Evolutionary conservation across 768 basidiomycete species (phyloP).

Genomic region (Rhizopogon roseolus): DNA sequence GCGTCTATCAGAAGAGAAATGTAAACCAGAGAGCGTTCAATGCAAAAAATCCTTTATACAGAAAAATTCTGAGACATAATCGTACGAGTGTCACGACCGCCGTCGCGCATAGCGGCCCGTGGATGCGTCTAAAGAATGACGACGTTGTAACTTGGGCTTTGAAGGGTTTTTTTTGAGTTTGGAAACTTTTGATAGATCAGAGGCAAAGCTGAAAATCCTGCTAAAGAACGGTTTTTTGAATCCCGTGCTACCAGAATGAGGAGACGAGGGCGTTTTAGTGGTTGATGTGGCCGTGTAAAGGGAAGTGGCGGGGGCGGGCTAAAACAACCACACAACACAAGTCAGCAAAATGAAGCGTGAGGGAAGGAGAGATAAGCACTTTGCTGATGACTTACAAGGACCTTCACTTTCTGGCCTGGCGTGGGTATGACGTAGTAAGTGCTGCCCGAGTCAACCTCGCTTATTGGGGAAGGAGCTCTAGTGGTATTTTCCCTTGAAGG

Average conservation of each 20-base stretch:
- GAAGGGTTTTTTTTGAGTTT: conserved; percentile 18
- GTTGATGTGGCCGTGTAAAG: conserved; percentile 57
- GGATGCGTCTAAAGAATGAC: conserved; percentile 44
- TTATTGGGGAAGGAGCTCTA: conserved; percentile 33
- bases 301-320: conserved; percentile 43
- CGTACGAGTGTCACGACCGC: neutral
- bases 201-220: conserved; percentile 50
- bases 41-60: neutral
- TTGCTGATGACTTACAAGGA: conserved; percentile 50
- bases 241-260: conserved; percentile 30
- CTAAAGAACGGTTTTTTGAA: conserved; percentile 58
- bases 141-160: conserved; percentile 37
- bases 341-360: conserved; percentile 23
- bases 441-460: conserved; percentile 50
- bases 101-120: neutral
- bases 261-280: conserved; percentile 51
- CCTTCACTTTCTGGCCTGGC: conserved; percentile 70
- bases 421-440: conserved; percentile 74
- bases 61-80: neutral
- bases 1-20: neutral
- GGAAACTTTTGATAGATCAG: conserved; percentile 31
- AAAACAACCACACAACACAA: conserved; percentile 23
- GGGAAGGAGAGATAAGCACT: conserved; percentile 8
- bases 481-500: conserved; percentile 20
- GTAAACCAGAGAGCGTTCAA: neutral